Evolutionary conservation across 2,329 filamentous ascomycete species (phyloP), one percentile per base, ranked within the genome.

Genomic region (Geoglossum cookeanum): DNA sequence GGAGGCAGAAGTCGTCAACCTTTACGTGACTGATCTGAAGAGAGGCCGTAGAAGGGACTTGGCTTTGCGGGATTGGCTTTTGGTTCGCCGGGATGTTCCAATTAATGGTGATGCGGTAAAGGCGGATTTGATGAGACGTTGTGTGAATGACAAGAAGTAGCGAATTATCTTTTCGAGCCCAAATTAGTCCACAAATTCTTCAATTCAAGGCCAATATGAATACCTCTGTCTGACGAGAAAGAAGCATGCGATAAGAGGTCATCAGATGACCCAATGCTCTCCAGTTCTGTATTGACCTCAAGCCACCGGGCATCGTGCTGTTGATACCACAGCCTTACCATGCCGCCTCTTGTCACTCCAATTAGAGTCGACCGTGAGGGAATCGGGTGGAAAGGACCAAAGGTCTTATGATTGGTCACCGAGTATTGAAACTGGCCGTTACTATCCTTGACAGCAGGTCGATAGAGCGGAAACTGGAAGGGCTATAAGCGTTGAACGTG

Each of bases 241-340:
- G 86, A 78, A 9, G 87, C 87, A 70, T 94, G 88, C 0, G 87
- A 88, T 55, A 91, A 76, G n/a, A 87, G 68, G 61, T 88, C 84
- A 61, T 88, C 81, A 0, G 84, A 81, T 37, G 81, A 81, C 32
- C 80, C 76, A 58, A 87, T 76, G 60, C 81, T 83, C 65, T 90
- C 85, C 39, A 94, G 70, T 61, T 91, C 85, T n/a, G 83, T 72
- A 2, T 78, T 78, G 0, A 80, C 78, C 65, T 94, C 86, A 59
- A 83, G 79, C 70, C 87, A 83, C 63, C 80, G 80, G 58, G 75
- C 78, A 66, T 82, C 87, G 48, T 79, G 81, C 61, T 90, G 86
- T 45, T 85, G 79, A 71, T 84, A 95, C 54, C 90, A 76, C 64
- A 96, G 74, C 64, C 83, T 84, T 57, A 96, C 73, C 53, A 80